Base-by-base conservation (phyloP, 768 basidiomycete genomes). In the Tricholoma hemisulphureum region DNA sequence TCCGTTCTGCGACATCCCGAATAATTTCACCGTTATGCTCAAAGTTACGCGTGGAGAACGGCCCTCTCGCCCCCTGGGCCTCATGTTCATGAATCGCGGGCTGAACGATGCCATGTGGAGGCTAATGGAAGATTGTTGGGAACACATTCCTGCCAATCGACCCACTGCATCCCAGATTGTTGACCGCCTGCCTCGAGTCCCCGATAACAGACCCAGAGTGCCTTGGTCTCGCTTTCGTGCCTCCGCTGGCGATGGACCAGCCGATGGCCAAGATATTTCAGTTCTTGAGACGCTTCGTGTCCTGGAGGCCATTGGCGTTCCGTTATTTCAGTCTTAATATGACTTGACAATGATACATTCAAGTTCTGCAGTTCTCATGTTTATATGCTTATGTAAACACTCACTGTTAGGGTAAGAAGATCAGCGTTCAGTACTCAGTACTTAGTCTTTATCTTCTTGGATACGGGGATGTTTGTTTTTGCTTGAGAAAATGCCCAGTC, bases 1-100 rank as follows among this genome's bases (percentile, higher is more conserved):
- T 13, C 73, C 73, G 14, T 73, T 71, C 51, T 54, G 65, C n/a
- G 63, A 69, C 35, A 60, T 64, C 10, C 8, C 29, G 7, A 53
- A 58, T 41, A 57, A 65, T 51, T 45, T 45, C 8, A 58, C 64
- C 2, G 70, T 73, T 9, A 69, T 70, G 10, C 23, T 63, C 6
- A 64, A 58, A 16, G 56, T 70, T 8, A n/a, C 24, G 5, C 7
- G 23, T 23, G 55, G 55, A 26, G 55, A 56, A n/a, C 48, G 45
- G 6, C 55, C 55, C 34, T 16, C 20, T 21, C 45, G 48, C 18
- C 55, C 55, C 9, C 14, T 39, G 16, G 55, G 31, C 14, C 13
- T 14, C 24, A 8, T 20, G 14, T 49, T 50, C 35, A 7, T 20
- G 11, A 11, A 50, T 16, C 45, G 32, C 10, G 55, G 55, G 20